Evolutionary conservation across 768 basidiomycete species (phyloP).

Genomic region (Rubroboletus pulcherrimus): DNA sequence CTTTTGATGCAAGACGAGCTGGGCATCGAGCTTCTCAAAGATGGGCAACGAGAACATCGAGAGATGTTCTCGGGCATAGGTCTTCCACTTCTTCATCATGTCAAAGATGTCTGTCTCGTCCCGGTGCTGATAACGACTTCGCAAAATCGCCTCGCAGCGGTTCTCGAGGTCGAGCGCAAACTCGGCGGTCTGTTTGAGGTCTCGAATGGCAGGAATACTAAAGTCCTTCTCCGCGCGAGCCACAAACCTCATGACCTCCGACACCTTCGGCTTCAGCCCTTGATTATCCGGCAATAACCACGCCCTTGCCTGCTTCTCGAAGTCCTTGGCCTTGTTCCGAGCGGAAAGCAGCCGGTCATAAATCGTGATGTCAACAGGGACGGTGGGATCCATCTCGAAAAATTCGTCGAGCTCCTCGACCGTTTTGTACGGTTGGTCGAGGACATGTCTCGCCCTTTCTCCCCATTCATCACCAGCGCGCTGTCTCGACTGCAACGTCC

Average conservation of each 20-base stretch:
- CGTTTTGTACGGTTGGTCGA: slow-evolving; percentile 68
- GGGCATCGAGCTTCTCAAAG: slow-evolving; percentile 68
- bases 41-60: slow-evolving; percentile 68
- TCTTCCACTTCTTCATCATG: slow-evolving; percentile 69
- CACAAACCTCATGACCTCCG: slow-evolving; percentile 67
- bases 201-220: slow-evolving; percentile 58
- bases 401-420: slow-evolving; percentile 76
- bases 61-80: slow-evolving; percentile 68
- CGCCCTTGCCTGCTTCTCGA: slow-evolving; percentile 70
- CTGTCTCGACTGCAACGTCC: slow-evolving; percentile 60
- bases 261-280: slow-evolving; percentile 55
- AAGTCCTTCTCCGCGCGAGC: slow-evolving; percentile 75
- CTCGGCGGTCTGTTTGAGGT: slow-evolving; percentile 66
- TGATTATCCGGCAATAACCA: slow-evolving; percentile 62
- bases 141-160: slow-evolving; percentile 70
- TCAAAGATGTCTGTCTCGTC: slow-evolving; percentile 66
- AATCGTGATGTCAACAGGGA: slow-evolving; percentile 68
- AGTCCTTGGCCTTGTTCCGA: slow-evolving; percentile 68
- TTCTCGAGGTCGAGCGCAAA: slow-evolving; percentile 77
- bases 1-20: slow-evolving; percentile 60
- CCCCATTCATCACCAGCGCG: slow-evolving; percentile 77
- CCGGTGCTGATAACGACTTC: slow-evolving; percentile 52
- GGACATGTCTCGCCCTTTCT: slow-evolving; percentile 56
- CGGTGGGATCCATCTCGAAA: slow-evolving; percentile 55
- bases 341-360: slow-evolving; percentile 62